Percentiles rank a stretch among this genome's conserved stretches.
phyloP scores from a whole-genome alignment of 75 land plant genomes.

The Gnetum montanum region DNA sequence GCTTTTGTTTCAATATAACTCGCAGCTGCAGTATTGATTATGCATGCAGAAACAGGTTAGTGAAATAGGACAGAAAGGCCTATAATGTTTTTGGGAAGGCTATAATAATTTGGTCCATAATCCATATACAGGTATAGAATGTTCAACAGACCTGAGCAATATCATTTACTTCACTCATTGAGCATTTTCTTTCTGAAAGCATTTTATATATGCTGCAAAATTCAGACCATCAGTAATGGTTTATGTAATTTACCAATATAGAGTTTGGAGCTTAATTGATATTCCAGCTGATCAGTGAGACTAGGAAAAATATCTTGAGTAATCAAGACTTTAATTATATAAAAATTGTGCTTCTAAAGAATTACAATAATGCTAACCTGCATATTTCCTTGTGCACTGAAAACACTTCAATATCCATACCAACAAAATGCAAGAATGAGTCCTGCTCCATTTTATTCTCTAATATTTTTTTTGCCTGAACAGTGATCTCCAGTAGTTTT shows the following conservation, averaged over 20 bases:
- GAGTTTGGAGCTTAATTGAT: too few relatives aligned
- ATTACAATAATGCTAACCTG: conserved; percentile 34
- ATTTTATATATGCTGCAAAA: conserved; percentile 62
- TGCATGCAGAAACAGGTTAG: too few relatives aligned
- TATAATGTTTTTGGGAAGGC: too few relatives aligned
- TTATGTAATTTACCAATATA: too few relatives aligned
- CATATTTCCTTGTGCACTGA: conserved; percentile 82
- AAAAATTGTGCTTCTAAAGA: too few relatives aligned
- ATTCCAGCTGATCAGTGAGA: too few relatives aligned
- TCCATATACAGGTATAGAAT: background rate
- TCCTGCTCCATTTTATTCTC: conserved; percentile 60
- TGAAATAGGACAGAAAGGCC: too few relatives aligned
- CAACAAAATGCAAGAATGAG: conserved; percentile 67
- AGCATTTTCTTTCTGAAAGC: conserved; percentile 45
- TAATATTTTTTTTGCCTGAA: conserved; percentile 74
- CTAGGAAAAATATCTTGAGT: too few relatives aligned
- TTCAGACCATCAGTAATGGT: too few relatives aligned
- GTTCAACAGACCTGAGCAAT: conserved; percentile 70
- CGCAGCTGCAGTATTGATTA: conserved; percentile 70
- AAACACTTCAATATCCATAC: conserved; percentile 56
- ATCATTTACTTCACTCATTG: conserved; percentile 72
- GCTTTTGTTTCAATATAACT: conserved; percentile 66
- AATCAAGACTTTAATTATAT: too few relatives aligned
- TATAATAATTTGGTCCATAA: too few relatives aligned
- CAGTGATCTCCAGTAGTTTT: too few relatives aligned